These are phyloP conservation scores for Gynandropsis gynandra DNA, from an alignment of 345 rosid genomes.

Conservation along the genomic window DNA sequence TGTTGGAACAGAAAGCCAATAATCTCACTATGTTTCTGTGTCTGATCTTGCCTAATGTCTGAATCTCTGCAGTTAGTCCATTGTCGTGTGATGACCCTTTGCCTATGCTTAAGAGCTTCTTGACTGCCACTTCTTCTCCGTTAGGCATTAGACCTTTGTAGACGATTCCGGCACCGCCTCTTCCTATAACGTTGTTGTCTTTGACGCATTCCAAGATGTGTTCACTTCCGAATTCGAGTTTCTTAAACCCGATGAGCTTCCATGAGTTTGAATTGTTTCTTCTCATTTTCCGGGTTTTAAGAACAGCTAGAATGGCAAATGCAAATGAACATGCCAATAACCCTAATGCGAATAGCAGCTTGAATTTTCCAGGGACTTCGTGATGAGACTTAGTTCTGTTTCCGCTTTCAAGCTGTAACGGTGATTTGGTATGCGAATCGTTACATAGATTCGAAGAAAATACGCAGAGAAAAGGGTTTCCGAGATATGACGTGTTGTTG, in stretches of 20 bases:
- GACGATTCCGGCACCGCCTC: slow-evolving; percentile 91
- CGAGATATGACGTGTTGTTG: slow-evolving; percentile 73
- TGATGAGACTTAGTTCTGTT: slow-evolving; percentile 22
- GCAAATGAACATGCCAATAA: slow-evolving; percentile 59
- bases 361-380: slow-evolving; percentile 41
- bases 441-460: slow-evolving; percentile 56
- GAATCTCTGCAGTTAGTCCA: slow-evolving; percentile 83
- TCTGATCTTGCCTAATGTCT: slow-evolving; percentile 76
- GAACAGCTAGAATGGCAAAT: slow-evolving; percentile 55
- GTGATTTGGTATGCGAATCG: slow-evolving; percentile 29
- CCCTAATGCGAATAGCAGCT: slow-evolving; percentile 73
- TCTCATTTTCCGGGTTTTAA: slow-evolving; percentile 43
- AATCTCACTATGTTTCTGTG: slow-evolving; percentile 88
- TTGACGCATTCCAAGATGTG: slow-evolving; percentile 84
- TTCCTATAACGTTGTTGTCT: slow-evolving; percentile 76
- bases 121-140: slow-evolving; percentile 81
- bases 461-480: slow-evolving; percentile 89
- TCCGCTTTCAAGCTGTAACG: slow-evolving; percentile 24
- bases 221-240: slow-evolving; percentile 58
- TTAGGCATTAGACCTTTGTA: slow-evolving; percentile 80
- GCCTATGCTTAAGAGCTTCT: slow-evolving; percentile 61
- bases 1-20: slow-evolving; percentile 77
- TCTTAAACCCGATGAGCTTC: slow-evolving; percentile 83
- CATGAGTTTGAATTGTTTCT: slow-evolving; percentile 43
- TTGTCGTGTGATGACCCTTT: slow-evolving; percentile 69